Base-by-base conservation (phyloP, 768 basidiomycete species). In the Boletus edulis region DNA sequence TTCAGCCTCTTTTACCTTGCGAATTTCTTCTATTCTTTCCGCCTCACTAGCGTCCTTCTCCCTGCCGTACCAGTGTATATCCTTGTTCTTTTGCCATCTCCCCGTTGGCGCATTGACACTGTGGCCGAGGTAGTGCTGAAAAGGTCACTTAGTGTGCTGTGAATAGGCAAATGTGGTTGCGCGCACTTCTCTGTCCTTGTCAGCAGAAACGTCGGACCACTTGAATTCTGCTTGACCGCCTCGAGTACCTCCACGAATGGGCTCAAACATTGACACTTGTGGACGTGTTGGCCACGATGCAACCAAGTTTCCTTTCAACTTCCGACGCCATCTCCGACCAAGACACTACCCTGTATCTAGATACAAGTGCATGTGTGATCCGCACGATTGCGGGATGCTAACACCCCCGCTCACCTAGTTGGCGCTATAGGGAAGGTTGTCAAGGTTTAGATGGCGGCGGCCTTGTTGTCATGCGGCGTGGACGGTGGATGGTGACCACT, bases 1-100 rank as follows among this genome's bases (percentile, higher is more conserved):
- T 67, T 98, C 95, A 15, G 86, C 80, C 65, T 94, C 89, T 69
- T 97, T 96, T 59, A 97, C 68, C 63, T 79, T 82, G 52, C 82
- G 74, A 32, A 97, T 86, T 74, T 98, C 95, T 57, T 87, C 92
- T 0, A 50, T 63, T 51, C 82, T 76, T 57, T 84, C 83, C 12
- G 69, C 68, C 14, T 82, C 81, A 4, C 61, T 62, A 14, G 64
- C 58, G 2, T 67, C 64, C 34, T 57, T 27, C 5, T 94, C 91
- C 29, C 94, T 84, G 63, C 76, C 82, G 67, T 96, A 98, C 95
- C 95, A 98, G 64, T 96, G 94, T 15, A 98, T 75, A 65, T 98
- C 95, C 69, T 95, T 94, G 76, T 94, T 93, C 74, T 95, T 95
- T 74, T 97, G 95, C 95, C 95, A 98, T 45, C 95, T 79, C 2